A percentile compares a stretch with the other conserved stretches of the same genome.
Conservation (phyloP, 306 rosid genomes). For the Begonia peltatifolia region DNA sequence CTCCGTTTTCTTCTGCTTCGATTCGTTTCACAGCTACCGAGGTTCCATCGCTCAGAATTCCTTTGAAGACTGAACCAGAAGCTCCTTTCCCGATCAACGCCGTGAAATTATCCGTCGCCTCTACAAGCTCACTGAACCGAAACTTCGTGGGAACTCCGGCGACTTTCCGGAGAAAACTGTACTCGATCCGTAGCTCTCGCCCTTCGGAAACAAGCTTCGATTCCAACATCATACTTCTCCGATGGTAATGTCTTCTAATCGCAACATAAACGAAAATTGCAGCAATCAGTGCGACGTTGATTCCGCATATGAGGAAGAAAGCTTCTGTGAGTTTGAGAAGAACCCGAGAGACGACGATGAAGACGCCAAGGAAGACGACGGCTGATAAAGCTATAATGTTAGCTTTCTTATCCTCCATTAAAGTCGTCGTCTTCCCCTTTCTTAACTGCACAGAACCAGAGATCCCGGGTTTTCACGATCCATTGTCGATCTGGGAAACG, state of each 20-base stretch:
- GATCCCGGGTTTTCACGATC: no score
- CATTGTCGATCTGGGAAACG: no score
- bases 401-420: slow-evolving; percentile 67
- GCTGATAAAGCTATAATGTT: slow-evolving; percentile 24
- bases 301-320: slow-evolving; percentile 70
- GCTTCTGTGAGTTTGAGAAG: slow-evolving; percentile 26
- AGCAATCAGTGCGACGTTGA: slow-evolving; percentile 33
- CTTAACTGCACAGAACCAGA: neutral
- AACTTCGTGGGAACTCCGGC: slow-evolving; percentile 78
- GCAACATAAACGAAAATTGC: slow-evolving; percentile 43
- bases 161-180: slow-evolving; percentile 71
- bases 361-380: slow-evolving; percentile 23
- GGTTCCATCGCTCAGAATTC: slow-evolving; percentile 64
- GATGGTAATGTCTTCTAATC: slow-evolving; percentile 38
- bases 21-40: slow-evolving; percentile 68
- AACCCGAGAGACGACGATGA: slow-evolving; percentile 39
- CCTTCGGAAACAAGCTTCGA: slow-evolving; percentile 46
- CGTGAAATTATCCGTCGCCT: slow-evolving; percentile 61
- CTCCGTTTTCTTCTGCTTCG: slow-evolving; percentile 44
- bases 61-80: slow-evolving; percentile 72
- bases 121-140: slow-evolving; percentile 60
- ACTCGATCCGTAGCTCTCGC: slow-evolving; percentile 74
- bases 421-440: neutral
- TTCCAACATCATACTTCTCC: slow-evolving; percentile 31
- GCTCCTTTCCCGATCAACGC: slow-evolving; percentile 59